Evolutionary conservation across 2,329 filamentous ascomycete genomes (phyloP).

Genomic region (Xylariaceae sp.): DNA sequence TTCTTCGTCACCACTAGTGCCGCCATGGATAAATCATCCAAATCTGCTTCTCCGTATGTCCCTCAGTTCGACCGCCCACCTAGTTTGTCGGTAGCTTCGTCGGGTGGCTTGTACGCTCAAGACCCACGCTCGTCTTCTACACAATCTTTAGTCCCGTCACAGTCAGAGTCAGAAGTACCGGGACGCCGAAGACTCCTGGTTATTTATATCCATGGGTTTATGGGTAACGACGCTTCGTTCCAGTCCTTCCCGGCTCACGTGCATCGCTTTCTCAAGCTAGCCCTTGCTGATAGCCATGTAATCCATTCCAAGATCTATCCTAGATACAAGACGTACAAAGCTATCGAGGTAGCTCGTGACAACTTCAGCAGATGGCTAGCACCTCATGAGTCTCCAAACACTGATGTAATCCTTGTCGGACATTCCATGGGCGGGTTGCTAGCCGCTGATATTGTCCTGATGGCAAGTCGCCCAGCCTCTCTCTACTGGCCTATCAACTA

Average conservation of each 20-base stretch:
- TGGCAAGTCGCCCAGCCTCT: constrained; percentile 46
- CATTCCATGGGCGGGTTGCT: constrained; percentile 91
- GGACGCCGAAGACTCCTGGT: constrained; percentile 66
- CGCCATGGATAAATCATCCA: constrained; percentile 11
- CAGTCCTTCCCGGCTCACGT: constrained; percentile 86
- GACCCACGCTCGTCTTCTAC: constrained; percentile 56
- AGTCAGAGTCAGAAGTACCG: constrained; percentile 31
- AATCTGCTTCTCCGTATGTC: constrained; percentile 6
- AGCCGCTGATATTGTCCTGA: constrained; percentile 75
- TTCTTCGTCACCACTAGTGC: background rate
- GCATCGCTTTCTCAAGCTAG: constrained; percentile 70
- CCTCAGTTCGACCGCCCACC: constrained; percentile 2
- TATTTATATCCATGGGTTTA: constrained; percentile 88
- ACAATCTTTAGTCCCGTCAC: constrained; percentile 40
- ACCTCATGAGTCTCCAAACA: constrained; percentile 72
- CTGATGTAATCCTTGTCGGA: constrained; percentile 81
- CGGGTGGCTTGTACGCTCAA: constrained; percentile 17
- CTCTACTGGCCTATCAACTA: constrained; percentile 8
- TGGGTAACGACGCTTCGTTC: constrained; percentile 87
- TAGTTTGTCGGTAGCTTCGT: constrained; percentile 19
- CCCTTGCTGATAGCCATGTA: constrained; percentile 71
- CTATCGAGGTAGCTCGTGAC: constrained; percentile 73
- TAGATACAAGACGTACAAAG: constrained; percentile 74
- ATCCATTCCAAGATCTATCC: constrained; percentile 88
- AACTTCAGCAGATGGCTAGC: constrained; percentile 82